Evolutionary conservation across 139 green algal genomes (phyloP), one percentile per base, ranked within the genome.

Genomic region (Tetradesmus obliquus): DNA sequence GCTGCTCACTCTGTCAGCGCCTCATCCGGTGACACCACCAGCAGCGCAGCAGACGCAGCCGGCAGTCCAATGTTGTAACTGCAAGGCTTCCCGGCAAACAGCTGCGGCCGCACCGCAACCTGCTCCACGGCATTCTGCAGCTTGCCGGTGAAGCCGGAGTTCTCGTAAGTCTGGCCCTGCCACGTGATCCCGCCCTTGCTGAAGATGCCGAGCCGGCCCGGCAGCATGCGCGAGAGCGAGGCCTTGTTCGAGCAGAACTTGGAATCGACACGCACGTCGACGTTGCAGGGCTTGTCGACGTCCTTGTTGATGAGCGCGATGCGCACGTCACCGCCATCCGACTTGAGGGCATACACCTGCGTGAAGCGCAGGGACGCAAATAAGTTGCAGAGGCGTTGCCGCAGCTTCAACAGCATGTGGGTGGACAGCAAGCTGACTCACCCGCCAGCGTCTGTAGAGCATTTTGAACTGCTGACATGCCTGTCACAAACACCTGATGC

Each of bases 251-350:
- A 51, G 55, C 89, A 92, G 66, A 79, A 89, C 22, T 57, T 72
- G 22, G 20, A 2, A 9, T 88, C 82, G 20, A 92, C 4, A 10
- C 15, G 22, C 1, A 92, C 3, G 45, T 88, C 82, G 10, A 92
- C 32, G 69, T 92, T 92, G 89, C 89, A 92, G 3, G 66, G 51
- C 66, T 51, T 88, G 54, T 88, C 62, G 20, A 79, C 51, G 69
- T 92, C 89, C 32, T 92, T 92, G 82, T 92, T 92, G 17, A 92
- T 81, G 17, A 89, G 20, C n/a, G 82, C 69, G 20, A 92, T 87
- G 51, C 89, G 60, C 53, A 92, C 22, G 9, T 88, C 79, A 32
- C 60, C 88, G 17, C 57, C 22, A 9, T 88, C 62, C 15, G 58
- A 53, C 22, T 19, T 86, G 6, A 92, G 51, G 17, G 60, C 88